These are phyloP conservation scores for Darksidea phi DNA, from an alignment of 495 filamentous ascomycete species.

Conservation along the genomic window DNA sequence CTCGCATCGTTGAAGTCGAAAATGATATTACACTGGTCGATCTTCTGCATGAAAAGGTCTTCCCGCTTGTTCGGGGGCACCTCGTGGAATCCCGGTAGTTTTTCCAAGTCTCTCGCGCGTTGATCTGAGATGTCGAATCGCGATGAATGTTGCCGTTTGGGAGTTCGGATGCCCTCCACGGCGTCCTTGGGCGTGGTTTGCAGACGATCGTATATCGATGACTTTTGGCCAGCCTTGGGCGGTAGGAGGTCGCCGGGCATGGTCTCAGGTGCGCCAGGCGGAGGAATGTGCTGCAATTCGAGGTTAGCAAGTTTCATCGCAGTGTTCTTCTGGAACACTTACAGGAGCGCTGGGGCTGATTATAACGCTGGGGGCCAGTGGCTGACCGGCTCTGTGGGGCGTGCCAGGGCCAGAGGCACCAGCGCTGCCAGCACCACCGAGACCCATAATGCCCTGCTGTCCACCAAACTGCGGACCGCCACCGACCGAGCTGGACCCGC, in stretches of 20 bases:
- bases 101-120: slow-evolving; percentile 88
- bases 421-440: slow-evolving; percentile 54
- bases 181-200: slow-evolving; percentile 93
- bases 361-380: slow-evolving; percentile 80
- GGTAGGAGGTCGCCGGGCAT: slow-evolving; percentile 98
- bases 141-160: slow-evolving; percentile 94
- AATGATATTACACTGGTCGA: slow-evolving; percentile 99
- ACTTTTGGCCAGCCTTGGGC: slow-evolving; percentile 82
- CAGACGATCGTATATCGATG: slow-evolving; percentile 83
- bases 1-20: slow-evolving; percentile 99
- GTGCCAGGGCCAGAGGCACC: slow-evolving; percentile 52
- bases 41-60: slow-evolving; percentile 99
- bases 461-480: slow-evolving; percentile 40
- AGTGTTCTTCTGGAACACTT: slow-evolving; percentile 46
- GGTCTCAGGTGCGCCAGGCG: slow-evolving; percentile 90
- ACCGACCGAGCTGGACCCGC: slow-evolving; percentile 44
- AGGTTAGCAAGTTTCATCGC: slow-evolving; percentile 34
- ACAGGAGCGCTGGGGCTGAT: slow-evolving; percentile 95
- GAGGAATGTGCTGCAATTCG: slow-evolving; percentile 76
- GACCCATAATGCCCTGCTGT: slow-evolving; percentile 39
- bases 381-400: slow-evolving; percentile 52
- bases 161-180: slow-evolving; percentile 90
- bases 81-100: slow-evolving; percentile 97
- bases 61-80: slow-evolving; percentile 92
- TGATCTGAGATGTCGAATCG: slow-evolving; percentile 95